Conservation (phyloP, 768 basidiomycete species). For the Boletellus ananas region DNA sequence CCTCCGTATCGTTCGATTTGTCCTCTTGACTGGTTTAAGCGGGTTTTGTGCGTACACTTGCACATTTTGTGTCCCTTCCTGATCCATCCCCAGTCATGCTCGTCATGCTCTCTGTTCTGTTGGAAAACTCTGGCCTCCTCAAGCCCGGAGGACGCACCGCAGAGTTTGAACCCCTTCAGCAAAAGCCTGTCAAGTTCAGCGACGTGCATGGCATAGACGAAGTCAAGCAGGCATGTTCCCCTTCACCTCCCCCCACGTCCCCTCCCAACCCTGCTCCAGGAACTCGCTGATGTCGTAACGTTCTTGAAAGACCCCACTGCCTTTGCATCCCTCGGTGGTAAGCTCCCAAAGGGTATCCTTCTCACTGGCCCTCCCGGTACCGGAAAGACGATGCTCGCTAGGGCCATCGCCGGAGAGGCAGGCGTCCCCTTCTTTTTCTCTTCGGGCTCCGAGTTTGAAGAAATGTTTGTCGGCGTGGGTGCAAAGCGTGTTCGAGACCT, state of each 20-base stretch:
- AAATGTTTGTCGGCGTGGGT: slow-evolving; percentile 95
- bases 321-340: slow-evolving; percentile 90
- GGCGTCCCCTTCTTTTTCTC: slow-evolving; percentile 98
- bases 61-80: background rate
- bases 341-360: slow-evolving; percentile 89
- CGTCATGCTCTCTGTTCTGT: slow-evolving; percentile 80
- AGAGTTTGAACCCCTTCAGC: slow-evolving; percentile 80
- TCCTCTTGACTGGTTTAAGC: slow-evolving; percentile 50
- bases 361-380: slow-evolving; percentile 92
- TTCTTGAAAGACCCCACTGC: slow-evolving; percentile 91
- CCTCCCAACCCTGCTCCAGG: slow-evolving; percentile 41
- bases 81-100: slow-evolving; percentile 55
- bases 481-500: slow-evolving; percentile 95
- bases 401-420: slow-evolving; percentile 96
- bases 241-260: background rate
- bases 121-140: slow-evolving; percentile 92
- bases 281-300: slow-evolving; percentile 90
- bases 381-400: slow-evolving; percentile 79
- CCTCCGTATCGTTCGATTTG: slow-evolving; percentile 58
- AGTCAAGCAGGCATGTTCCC: slow-evolving; percentile 76
- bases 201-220: slow-evolving; percentile 99
- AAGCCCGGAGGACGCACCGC: slow-evolving; percentile 79
- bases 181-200: slow-evolving; percentile 81
- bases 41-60: slow-evolving; percentile 58
- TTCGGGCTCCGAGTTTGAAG: slow-evolving; percentile 95